Evolutionary conservation across 2,329 filamentous ascomycete species (phyloP).

Genomic region (Ophiostoma australiae): DNA sequence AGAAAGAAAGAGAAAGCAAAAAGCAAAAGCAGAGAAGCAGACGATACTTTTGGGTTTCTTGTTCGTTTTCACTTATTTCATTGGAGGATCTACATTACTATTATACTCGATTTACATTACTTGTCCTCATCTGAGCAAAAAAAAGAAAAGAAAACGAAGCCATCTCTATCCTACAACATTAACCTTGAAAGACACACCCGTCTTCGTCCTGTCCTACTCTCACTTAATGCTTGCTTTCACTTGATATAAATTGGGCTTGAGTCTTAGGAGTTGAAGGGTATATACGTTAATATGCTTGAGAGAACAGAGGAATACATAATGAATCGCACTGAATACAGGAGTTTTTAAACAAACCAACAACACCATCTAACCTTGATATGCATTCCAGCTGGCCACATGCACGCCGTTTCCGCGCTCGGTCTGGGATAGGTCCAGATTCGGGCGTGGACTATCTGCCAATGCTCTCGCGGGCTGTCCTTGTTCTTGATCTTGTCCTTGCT

Average conservation of each 20-base stretch:
- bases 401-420: slow-evolving; percentile 18
- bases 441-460: slow-evolving; percentile 11
- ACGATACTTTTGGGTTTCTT: background rate
- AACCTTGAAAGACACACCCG: no score
- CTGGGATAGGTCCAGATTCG: slow-evolving; percentile 24
- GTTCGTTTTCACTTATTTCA: background rate
- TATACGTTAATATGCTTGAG: background rate
- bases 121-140: background rate
- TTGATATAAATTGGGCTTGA: no score
- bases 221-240: no score
- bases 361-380: slow-evolving; percentile 17
- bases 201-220: no score
- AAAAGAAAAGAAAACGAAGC: no score
- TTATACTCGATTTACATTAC: background rate
- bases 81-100: background rate
- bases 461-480: background rate
- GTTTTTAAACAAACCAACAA: background rate
- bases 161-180: no score
- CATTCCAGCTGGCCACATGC: slow-evolving; percentile 26
- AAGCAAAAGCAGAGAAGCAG: background rate
- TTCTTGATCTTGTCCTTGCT: background rate
- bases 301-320: background rate
- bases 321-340: background rate
- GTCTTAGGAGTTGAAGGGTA: background rate
- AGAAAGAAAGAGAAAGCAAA: background rate